Evolutionary conservation across 257 asterid genomes (phyloP), one percentile per base, ranked within the genome.

Genomic region (Salvia splendens): DNA sequence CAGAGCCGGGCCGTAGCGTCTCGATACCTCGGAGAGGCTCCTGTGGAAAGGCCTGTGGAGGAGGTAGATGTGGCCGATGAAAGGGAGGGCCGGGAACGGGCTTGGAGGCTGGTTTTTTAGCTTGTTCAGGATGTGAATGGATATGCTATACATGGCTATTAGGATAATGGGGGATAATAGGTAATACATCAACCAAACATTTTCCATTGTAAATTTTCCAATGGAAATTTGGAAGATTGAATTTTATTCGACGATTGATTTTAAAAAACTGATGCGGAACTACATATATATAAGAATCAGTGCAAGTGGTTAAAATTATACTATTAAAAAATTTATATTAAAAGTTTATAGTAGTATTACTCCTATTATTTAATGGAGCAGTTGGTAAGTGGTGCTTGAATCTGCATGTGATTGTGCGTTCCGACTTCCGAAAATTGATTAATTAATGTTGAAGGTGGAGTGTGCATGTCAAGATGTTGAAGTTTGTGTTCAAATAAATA

Each of bases 21-120:
- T 46, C 1, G 95, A 73, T 2, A 89, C 58, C 8, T 69, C 55
- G 20, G 92, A 69, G 0, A 89, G 77, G 70, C 87, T 61, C 61
- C 87, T 33, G 43, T 86, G 88, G 75, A 88, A 81, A 0, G 98
- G 95, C 6, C 72, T 67, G 36, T 20, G 73, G 42, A 87, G 69
- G 3, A 88, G 83, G 74, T 89, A 77, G 74, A 87, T 75, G 78
- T 87, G 95, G 58, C 96, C 98, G 4, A 87, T 32, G 52, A 87
- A 46, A 32, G 96, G 98, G 11, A 89, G 83, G 52, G 81, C 16
- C 12, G 83, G 86, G 42, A 77, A 85, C 3, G 95, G 95, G 69
- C 73, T 68, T 1, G 96, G 96, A 4, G 96, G 96, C 14, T 79
- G 90, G 64, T 85, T 89, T 36, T 68, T 75, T 1, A 76, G 50